Percentiles rank a stretch among this genome's conserved stretches.
Evolutionary conservation across 345 rosid genomes (phyloP).

Genomic region (Nasturtium officinale): DNA sequence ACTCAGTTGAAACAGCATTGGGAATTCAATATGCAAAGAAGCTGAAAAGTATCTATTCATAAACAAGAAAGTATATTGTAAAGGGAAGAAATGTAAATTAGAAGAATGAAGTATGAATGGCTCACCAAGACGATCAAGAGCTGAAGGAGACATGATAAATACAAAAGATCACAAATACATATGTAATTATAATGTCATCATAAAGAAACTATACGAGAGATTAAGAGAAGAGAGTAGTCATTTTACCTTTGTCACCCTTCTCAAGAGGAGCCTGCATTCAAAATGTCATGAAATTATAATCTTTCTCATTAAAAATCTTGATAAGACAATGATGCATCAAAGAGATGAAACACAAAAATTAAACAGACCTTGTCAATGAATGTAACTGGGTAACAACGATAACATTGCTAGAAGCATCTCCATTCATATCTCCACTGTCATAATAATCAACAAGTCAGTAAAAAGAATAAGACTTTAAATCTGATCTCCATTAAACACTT

Average conservation of each 20-base stretch:
- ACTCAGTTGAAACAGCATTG: conserved; percentile 61
- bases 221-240: background rate
- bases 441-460: conserved; percentile 10
- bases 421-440: conserved; percentile 45
- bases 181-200: background rate
- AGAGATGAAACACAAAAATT: background rate
- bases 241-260: conserved; percentile 65
- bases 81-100: background rate
- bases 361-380: conserved; percentile 61
- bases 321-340: too few relatives aligned
- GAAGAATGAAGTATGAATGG: background rate
- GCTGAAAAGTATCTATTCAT: conserved; percentile 45
- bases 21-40: conserved; percentile 61
- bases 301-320: too few relatives aligned
- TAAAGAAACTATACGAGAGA: background rate
- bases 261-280: conserved; percentile 65
- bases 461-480: background rate
- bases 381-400: conserved; percentile 68
- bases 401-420: conserved; percentile 41
- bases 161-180: conserved; percentile 27
- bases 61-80: background rate
- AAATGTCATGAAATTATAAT: background rate
- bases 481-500: background rate
- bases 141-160: conserved; percentile 80
- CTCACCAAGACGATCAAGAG: conserved; percentile 72